Conservation (phyloP, 176 grass and related monocot genomes). For the Musa beccarii region DNA sequence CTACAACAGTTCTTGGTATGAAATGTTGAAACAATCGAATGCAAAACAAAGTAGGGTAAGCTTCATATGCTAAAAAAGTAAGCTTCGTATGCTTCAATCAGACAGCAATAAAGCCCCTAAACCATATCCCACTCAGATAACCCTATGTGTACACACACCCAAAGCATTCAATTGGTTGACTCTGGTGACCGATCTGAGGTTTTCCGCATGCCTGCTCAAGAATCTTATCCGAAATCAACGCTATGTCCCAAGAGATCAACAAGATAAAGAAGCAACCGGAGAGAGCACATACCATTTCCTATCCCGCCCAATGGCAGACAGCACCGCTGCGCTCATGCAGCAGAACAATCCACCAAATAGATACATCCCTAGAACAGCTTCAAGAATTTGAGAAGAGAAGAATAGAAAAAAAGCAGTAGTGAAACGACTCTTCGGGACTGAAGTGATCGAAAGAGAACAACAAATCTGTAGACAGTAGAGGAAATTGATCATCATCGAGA, state of each 20-base stretch:
- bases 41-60: neutral
- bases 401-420: neutral
- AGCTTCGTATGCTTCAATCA: neutral
- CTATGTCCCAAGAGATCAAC: neutral
- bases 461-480: too few relatives aligned
- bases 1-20: neutral
- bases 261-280: neutral
- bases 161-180: conserved; percentile 77
- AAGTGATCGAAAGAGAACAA: too few relatives aligned
- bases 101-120: neutral
- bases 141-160: conserved; percentile 26
- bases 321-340: conserved; percentile 72
- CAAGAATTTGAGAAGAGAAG: neutral
- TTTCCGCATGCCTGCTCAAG: conserved; percentile 54
- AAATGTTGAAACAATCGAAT: neutral
- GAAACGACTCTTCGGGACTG: too few relatives aligned
- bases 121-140: neutral
- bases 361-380: conserved; percentile 28
- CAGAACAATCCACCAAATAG: conserved; percentile 76
- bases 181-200: conserved; percentile 63
- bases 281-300: conserved; percentile 48
- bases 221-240: neutral
- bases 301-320: conserved; percentile 74
- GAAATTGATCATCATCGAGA: too few relatives aligned
- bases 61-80: neutral